phyloP scores from a whole-genome alignment of 176 grass and related monocot species.

The Chloris gayana region DNA sequence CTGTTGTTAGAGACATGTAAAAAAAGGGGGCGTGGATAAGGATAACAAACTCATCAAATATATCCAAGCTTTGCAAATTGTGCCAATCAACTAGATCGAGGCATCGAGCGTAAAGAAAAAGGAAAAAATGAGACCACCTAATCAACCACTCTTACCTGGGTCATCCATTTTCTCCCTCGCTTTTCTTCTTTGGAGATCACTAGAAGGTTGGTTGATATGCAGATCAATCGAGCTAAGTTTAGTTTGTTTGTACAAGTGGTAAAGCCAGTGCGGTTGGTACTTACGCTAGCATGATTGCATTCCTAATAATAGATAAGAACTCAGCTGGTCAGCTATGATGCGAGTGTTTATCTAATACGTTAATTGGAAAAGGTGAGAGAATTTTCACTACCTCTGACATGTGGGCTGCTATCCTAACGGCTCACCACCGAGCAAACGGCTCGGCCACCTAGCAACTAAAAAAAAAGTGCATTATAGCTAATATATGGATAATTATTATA shows the following conservation, averaged over 20 bases:
- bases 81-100: neutral
- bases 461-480: neutral
- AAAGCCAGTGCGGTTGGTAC: neutral
- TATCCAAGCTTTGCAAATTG: no score
- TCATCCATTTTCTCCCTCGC: neutral
- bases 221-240: neutral
- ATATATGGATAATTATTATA: no score
- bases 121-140: neutral
- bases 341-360: no score
- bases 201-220: neutral
- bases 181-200: neutral
- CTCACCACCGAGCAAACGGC: no score
- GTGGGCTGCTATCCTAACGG: no score
- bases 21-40: no score
- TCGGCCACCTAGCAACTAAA: no score
- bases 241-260: neutral
- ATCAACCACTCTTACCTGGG: neutral
- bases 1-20: no score
- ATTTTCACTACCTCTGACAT: no score
- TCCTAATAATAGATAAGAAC: neutral
- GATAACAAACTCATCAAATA: no score
- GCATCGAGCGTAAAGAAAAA: neutral
- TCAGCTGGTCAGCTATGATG: no score
- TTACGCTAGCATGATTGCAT: neutral
- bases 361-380: no score